Conservation (phyloP, 352 stramenopile genomes). For the Phytophthora quininea region DNA sequence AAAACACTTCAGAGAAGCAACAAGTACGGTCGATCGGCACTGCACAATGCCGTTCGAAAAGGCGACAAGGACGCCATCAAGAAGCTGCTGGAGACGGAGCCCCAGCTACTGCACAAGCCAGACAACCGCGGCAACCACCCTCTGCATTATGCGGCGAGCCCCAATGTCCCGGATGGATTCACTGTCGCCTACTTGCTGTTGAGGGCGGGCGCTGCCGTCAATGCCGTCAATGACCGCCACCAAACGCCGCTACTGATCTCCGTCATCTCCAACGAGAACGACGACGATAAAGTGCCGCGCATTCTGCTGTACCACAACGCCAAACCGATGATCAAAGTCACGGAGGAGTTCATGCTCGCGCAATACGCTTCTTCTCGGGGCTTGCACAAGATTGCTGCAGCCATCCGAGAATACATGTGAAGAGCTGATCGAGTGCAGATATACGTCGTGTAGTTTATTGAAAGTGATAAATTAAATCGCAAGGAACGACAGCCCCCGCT, state of each 20-base stretch:
- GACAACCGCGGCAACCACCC: conserved; percentile 65
- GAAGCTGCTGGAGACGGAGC: conserved; percentile 37
- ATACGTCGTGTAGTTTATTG: background rate
- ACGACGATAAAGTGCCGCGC: conserved; percentile 53
- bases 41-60: conserved; percentile 61
- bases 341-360: conserved; percentile 50
- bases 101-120: conserved; percentile 38
- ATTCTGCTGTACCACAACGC: conserved; percentile 61
- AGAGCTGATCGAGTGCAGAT: background rate
- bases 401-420: conserved; percentile 62
- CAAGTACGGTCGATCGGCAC: conserved; percentile 52
- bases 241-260: conserved; percentile 63
- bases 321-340: conserved; percentile 52
- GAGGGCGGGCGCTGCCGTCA: conserved; percentile 53
- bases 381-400: conserved; percentile 51
- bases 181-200: conserved; percentile 56
- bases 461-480: conserved; percentile 7
- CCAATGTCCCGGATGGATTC: conserved; percentile 32
- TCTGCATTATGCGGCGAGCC: conserved; percentile 63
- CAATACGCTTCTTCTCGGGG: conserved; percentile 47
- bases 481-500: conserved; percentile 4
- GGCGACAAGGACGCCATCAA: conserved; percentile 48
- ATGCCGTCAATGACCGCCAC: conserved; percentile 53
- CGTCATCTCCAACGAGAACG: conserved; percentile 57
- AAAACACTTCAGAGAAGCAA: conserved; percentile 9